Base-by-base conservation (phyloP, 495 filamentous ascomycete genomes). In the Talaromyces wortmannii region DNA sequence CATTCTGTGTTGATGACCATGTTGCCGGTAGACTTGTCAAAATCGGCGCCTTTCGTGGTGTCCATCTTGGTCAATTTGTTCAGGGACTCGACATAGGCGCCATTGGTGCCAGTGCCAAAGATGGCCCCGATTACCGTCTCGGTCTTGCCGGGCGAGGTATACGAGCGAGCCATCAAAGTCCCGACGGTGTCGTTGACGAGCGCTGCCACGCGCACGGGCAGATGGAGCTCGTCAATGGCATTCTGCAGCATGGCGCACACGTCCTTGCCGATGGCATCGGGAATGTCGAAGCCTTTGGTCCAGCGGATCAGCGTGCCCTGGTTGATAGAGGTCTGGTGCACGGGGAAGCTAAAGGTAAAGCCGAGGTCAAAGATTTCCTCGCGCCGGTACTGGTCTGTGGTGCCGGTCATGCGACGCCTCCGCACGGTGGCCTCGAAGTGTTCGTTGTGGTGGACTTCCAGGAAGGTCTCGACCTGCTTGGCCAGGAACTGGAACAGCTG, bases 1-100 rank as follows among this genome's bases (percentile, higher is more conserved):
- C 94, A 98, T 73, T 98, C 94, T 3, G 90, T 92, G 70, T 98
- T 98, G 67, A 98, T 83, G 53, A 98, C 90, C 94, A 98, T 98
- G 53, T 92, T 82, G 16, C 91, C 91, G 0, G 92, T 95, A 4
- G 82, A 84, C 47, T 80, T 82, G 68, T 97, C 91, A 33, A 13
- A 11, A 31, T 17, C 40, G 5, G 33, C 7, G 30, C 70, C 73
- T 52, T 70, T 70, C 50, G 77, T 66, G 46, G 75, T 74, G 11
- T 65, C 59, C 45, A 81, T 62, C 63, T 81, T 81, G 45, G 69
- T 76, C 31, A 81, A 62, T 45, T 69, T 75, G 29, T 74, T 63
- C 11, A 78, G 64, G 60, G 78, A 78, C 65, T 81, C 71, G 15
- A 97, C 83, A 63, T 97, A 97, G 4, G 90, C 92, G 16, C 92